phyloP scores from a whole-genome alignment of 139 green algal species.

The Tetraselmis chui region DNA sequence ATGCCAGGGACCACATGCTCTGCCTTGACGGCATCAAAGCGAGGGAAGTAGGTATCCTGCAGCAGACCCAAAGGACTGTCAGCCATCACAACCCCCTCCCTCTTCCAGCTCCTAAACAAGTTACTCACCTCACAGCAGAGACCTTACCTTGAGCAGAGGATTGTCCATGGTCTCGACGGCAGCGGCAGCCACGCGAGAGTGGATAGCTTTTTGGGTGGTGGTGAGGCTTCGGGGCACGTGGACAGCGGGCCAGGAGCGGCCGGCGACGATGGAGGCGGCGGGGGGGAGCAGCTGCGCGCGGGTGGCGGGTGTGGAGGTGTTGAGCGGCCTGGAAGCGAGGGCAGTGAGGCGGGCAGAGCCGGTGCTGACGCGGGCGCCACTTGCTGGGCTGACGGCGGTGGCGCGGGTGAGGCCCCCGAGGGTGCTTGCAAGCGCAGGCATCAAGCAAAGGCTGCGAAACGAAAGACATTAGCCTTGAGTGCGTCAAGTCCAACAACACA shows the following conservation, averaged over 20 bases:
- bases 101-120: no score
- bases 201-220: background rate
- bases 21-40: constrained; percentile 72
- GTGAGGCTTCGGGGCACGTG: background rate
- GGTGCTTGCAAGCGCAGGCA: background rate
- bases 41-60: constrained; percentile 62
- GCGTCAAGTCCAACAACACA: no score
- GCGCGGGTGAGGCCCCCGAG: background rate
- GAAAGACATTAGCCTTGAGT: no score
- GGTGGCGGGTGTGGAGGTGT: background rate
- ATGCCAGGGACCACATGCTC: constrained; percentile 90
- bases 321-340: background rate
- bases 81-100: no score
- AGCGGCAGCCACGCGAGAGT: background rate
- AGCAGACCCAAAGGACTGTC: constrained; percentile 1
- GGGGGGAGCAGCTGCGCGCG: background rate
- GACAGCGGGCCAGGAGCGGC: background rate
- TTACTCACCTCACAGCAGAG: no score
- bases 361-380: background rate
- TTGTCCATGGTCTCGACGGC: background rate
- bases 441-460: background rate
- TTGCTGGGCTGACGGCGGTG: background rate
- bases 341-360: background rate
- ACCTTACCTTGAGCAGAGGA: background rate
- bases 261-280: background rate